Base-by-base conservation (phyloP, 305 asterid genomes). In the Caryopteris hybrid region DNA sequence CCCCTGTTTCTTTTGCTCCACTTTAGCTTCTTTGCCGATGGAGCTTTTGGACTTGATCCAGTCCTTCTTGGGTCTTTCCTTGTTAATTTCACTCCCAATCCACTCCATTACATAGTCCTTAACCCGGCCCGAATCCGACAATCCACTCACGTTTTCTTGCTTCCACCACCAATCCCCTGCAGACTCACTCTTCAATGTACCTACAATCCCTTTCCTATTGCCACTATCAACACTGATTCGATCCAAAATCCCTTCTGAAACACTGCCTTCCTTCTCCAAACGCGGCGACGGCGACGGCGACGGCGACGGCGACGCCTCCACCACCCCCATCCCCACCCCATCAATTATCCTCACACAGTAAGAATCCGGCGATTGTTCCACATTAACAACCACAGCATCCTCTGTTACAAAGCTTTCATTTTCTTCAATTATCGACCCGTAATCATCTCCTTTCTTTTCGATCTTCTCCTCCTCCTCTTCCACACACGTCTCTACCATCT, bases 81-180 rank as follows among this genome's bases (percentile, higher is more conserved):
- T 91, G 65, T 69, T 83, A 5, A 91, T 88, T 79, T 91, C 97
- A 73, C 95, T 91, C 62, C 97, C 95, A 60, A 91, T 86, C 96
- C 95, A 91, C 79, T 91, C 97, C 97, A 87, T 88, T 65, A 91
- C 96, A 65, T 91, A 91, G 71, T 91, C 97, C 78, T 88, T 88
- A 1, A 88, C 88, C 79, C 96, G 81, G 55, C 96, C 95, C 0
- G 95, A 86, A 55, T 91, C 93, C 1, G 92, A 85, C 6, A 85
- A 75, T 31, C 87, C 95, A 59, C 83, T 69, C 56, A 74, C 78
- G 38, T 77, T 83, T 21, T 89, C 95, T 64, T 91, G 98, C 69
- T 91, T 91, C 98, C 96, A 91, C 97, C 97, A 91, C 97, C 97
- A 88, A 82, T 88, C 92, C 58, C 89, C 80, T 57, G 86, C 85